Percentiles rank a stretch among this genome's conserved stretches.
phyloP scores from a whole-genome alignment of 805 yeast species.

The Zygotorulaspora danielsina region DNA sequence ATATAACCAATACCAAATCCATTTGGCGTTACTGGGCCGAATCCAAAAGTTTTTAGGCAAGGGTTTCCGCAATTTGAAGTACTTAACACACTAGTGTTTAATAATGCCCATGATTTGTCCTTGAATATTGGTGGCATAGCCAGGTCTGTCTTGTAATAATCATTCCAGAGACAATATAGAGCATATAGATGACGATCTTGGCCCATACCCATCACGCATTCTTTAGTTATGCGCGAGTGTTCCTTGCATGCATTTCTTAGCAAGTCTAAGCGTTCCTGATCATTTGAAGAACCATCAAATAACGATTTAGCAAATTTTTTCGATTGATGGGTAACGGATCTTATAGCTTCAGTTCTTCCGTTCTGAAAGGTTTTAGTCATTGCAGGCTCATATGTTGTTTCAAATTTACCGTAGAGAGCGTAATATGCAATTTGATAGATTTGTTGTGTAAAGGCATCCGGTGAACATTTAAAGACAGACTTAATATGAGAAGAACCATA shows the following conservation, averaged over 20 bases:
- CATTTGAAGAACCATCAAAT: conserved; percentile 61
- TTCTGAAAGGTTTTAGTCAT: conserved; percentile 87
- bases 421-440: conserved; percentile 90
- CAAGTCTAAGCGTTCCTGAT: conserved; percentile 51
- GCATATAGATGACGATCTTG: conserved; percentile 91
- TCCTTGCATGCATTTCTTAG: conserved; percentile 65
- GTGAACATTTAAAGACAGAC: conserved; percentile 72
- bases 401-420: conserved; percentile 88
- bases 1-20: conserved; percentile 94
- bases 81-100: conserved; percentile 74
- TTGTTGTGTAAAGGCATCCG: conserved; percentile 94
- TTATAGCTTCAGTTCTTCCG: conserved; percentile 89
- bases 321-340: conserved; percentile 78
- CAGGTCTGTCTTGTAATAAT: conserved; percentile 25
- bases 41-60: conserved; percentile 79
- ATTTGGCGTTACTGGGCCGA: conserved; percentile 84
- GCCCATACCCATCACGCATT: conserved; percentile 75
- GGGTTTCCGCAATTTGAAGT: conserved; percentile 93
- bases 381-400: conserved; percentile 93
- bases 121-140: conserved; percentile 71
- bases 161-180: conserved; percentile 79
- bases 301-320: conserved; percentile 79
- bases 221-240: conserved; percentile 64
- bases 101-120: conserved; percentile 82
- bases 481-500: conserved; percentile 78